Evolutionary conservation across 2,329 filamentous ascomycete genomes (phyloP).

Genomic region (Meredithiella fracta): DNA sequence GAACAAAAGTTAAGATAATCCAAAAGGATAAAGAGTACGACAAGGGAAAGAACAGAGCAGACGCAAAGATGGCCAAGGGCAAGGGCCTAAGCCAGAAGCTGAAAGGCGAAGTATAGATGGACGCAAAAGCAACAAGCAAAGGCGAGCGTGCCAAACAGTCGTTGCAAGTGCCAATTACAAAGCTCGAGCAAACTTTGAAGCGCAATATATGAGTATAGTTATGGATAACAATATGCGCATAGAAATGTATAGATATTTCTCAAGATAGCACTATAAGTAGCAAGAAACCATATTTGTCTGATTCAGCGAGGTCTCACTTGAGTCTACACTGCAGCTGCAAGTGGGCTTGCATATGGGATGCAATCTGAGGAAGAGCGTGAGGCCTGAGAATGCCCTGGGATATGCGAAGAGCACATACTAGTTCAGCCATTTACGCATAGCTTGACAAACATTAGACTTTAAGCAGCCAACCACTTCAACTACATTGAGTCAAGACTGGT

Average conservation of each 20-base stretch:
- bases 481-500: neutral
- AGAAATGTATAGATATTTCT: neutral
- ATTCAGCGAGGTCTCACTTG: neutral
- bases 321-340: neutral
- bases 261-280: no score
- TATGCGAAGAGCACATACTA: neutral
- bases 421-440: neutral
- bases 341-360: neutral
- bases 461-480: neutral
- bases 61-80: neutral
- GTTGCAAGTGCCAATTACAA: neutral
- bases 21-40: neutral
- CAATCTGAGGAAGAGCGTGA: neutral
- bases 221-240: no score
- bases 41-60: neutral
- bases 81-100: neutral
- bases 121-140: no score
- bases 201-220: neutral
- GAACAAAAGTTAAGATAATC: neutral
- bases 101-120: neutral
- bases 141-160: neutral
- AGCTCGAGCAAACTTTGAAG: neutral
- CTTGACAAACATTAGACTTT: neutral
- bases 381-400: neutral
- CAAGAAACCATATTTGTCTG: no score